Base-by-base conservation (phyloP, 2,329 filamentous ascomycete species). In the Colletotrichum gloeosporioides region DNA sequence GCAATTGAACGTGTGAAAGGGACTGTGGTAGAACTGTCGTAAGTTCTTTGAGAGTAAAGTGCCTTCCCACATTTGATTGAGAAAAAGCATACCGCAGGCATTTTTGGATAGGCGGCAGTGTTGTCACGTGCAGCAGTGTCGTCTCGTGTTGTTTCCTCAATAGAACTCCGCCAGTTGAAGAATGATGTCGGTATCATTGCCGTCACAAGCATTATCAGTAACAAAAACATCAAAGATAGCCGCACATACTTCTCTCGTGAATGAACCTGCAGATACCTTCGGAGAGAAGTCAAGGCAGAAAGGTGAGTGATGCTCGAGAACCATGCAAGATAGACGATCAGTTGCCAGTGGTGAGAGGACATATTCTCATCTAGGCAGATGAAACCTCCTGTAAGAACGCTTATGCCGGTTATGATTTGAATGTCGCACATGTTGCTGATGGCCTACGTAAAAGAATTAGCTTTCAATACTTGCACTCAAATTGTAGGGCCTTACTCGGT, bases 311-410 rank as follows among this genome's bases (percentile, higher is more conserved):
- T 22, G 8, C 79, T 79, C 6, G 82, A 81, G 59, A 85, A 81
- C 83, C 83, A 85, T 2, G 81, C 82, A 0, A 85, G 74, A 34
- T 82, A 75, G 16, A 82, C 79, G 12, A 82, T 77, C 2, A 82
- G 73, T 36, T 82, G 76, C 82, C 81, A 84, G 49, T 85, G 79
- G 44, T 81, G 82, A 0, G 77, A 69, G 1, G 79, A 79, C 2
- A 70, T 18, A 3, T 9, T 10, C 13, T 53, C 18, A 3, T 63
- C 18, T 2, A 70, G 13, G 18, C 34, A 62, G 2, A 34, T 31
- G 18, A 70, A 70, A 0, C 67, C 57, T 63, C 80, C 78, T n/a
- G 81, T 57, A 2, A 84, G 77, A 16, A 85, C 80, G 2, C 80
- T 79, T 3, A 84, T 32, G 0, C 82, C 81, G 3, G 82, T 84